phyloP scores from a whole-genome alignment of 106 monocot genomes.

The Allium fistulosum region DNA sequence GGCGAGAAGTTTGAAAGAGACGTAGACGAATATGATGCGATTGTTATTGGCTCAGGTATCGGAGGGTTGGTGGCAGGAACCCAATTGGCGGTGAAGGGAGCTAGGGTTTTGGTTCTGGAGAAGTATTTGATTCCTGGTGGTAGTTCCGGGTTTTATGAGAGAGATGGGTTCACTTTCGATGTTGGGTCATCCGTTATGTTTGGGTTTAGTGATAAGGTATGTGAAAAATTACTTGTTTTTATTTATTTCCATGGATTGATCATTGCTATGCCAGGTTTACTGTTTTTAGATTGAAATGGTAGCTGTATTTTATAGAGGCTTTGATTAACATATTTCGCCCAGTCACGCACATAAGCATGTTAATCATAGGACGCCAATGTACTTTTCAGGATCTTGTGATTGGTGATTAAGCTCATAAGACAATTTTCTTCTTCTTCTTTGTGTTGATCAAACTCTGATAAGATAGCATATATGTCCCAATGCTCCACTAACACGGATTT shows the following conservation, averaged over 20 bases:
- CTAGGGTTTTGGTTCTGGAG: slow-evolving; percentile 88
- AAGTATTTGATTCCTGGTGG: slow-evolving; percentile 97
- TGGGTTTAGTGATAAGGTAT: slow-evolving; percentile 94
- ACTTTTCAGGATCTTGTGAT: too few relatives aligned
- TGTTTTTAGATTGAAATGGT: background rate
- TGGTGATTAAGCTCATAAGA: too few relatives aligned
- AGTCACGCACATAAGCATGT: background rate
- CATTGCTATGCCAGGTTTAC: too few relatives aligned
- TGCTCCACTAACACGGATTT: too few relatives aligned
- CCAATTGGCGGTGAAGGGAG: slow-evolving; percentile 93
- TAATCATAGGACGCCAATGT: too few relatives aligned
- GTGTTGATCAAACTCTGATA: too few relatives aligned
- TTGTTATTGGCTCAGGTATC: slow-evolving; percentile 94
- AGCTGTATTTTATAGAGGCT: background rate
- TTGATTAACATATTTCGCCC: background rate
- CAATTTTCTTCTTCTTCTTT: too few relatives aligned
- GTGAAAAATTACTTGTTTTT: background rate
- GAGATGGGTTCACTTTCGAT: slow-evolving; percentile 82
- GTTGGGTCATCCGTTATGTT: slow-evolving; percentile 99
- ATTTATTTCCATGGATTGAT: background rate
- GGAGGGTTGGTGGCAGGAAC: slow-evolving; percentile 93
- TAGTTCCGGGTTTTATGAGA: slow-evolving; percentile 81
- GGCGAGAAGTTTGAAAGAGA: slow-evolving; percentile 13
- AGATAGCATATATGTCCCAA: too few relatives aligned
- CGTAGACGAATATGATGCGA: slow-evolving; percentile 59